Base-by-base conservation (phyloP, 1,139 yeast genomes). In the Debaryomyces singareniensis region DNA sequence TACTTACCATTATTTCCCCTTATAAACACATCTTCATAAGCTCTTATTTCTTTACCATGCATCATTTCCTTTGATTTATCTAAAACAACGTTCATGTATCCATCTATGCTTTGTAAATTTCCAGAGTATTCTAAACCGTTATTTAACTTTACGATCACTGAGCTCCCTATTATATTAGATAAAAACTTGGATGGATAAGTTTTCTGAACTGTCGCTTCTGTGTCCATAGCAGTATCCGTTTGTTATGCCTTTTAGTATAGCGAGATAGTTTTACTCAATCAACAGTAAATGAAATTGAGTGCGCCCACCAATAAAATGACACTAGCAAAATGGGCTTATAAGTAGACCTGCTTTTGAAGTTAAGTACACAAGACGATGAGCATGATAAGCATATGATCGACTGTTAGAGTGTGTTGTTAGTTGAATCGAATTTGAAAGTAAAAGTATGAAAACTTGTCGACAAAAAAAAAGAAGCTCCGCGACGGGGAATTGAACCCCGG, bases 51-150 rank as follows among this genome's bases (percentile, higher is more conserved):
- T 30, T 62, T 61, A 11, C 78, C 78, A 31, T 73, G 71, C 16
- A 75, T 73, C 28, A 62, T 61, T 52, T 91, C 97, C 30, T 72
- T 68, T 3, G 95, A 78, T 32, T 78, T 71, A 35, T 82, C 87
- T 45, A 91, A 68, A 4, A 91, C 95, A 33, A 91, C 81, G 57
- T 93, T 93, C 96, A 91, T 89, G 59, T 79, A 93, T 11, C 98
- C 97, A 51, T 91, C 99, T 34, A 91, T 89, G 29, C 96, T 84
- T 45, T 85, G 93, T 35, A 91, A 69, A 36, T 64, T 71, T 11
- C 86, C 85, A 38, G 53, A 45, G 55, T 87, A 91, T 39, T 84
- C 85, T 36, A 89, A 77, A 10, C 96, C 97, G 24, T 93, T 84
- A 51, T 80, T 78, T 35, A 89, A 72, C 53, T 84, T 86, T 16